Evolutionary conservation across 441 rosid genomes (phyloP).

Genomic region (Aleurites moluccanus): DNA sequence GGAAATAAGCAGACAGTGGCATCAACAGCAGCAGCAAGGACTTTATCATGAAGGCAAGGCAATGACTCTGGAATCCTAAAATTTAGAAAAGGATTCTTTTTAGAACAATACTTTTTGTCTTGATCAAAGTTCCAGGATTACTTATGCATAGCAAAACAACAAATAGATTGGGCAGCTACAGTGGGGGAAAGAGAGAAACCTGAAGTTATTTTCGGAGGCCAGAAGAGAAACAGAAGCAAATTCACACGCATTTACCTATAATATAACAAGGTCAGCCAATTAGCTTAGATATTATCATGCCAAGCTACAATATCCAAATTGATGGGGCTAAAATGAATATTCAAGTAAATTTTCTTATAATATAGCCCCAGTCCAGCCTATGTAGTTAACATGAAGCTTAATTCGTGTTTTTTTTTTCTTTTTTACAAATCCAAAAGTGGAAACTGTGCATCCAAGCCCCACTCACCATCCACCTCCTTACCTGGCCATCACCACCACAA

Average conservation of each 20-base stretch:
- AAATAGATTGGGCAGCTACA: slow-evolving; percentile 1
- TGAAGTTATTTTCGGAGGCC: slow-evolving; percentile 56
- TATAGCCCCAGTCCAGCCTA: background rate
- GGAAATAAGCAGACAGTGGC: slow-evolving; percentile 48
- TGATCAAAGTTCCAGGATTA: slow-evolving; percentile 20
- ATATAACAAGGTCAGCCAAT: slow-evolving; percentile 17
- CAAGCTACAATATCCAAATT: background rate
- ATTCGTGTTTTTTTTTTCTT: background rate
- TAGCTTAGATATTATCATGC: slow-evolving; percentile 9
- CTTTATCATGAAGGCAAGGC: slow-evolving; percentile 72
- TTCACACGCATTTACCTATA: slow-evolving; percentile 75
- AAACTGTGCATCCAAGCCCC: background rate
- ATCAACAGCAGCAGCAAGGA: slow-evolving; percentile 55
- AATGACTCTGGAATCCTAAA: slow-evolving; percentile 51
- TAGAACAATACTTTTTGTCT: slow-evolving; percentile 11
- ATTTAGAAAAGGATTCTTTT: slow-evolving; percentile 19
- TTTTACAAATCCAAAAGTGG: background rate
- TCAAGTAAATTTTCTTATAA: background rate
- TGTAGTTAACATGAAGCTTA: background rate
- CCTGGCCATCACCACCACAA: background rate
- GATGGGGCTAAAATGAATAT: slow-evolving; percentile 6
- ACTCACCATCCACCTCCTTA: background rate
- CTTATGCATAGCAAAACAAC: slow-evolving; percentile 17
- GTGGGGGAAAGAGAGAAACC: slow-evolving; percentile 41
- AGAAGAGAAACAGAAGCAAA: slow-evolving; percentile 61